Conservation (phyloP, 2,329 filamentous ascomycete species). For the Zymoseptoria crescenta region DNA sequence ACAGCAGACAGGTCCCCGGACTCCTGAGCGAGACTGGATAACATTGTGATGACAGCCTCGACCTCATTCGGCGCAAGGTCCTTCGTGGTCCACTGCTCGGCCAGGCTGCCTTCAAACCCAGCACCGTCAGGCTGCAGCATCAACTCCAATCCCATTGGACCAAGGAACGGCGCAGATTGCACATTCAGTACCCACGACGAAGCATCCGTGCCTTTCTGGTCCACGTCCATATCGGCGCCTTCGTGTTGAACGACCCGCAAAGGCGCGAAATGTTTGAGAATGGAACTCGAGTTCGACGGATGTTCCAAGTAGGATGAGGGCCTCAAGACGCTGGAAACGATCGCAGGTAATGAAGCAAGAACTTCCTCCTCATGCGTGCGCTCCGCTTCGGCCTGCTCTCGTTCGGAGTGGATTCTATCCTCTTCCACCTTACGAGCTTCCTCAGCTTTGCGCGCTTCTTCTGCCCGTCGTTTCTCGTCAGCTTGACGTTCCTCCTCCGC, state of each 20-base stretch:
- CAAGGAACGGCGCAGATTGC: constrained; percentile 26
- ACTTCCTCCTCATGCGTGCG: constrained; percentile 14
- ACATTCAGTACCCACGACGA: constrained; percentile 24
- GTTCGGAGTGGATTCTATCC: constrained; percentile 9
- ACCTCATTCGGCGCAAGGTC: constrained; percentile 8
- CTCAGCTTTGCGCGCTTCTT: constrained; percentile 17
- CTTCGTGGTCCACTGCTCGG: constrained; percentile 18
- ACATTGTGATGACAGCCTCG: constrained; percentile 8
- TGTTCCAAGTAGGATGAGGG: constrained; percentile 10
- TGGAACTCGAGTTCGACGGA: constrained; percentile 8
- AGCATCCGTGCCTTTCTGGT: constrained; percentile 6
- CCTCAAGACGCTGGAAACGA: constrained; percentile 17
- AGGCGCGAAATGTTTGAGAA: constrained; percentile 19
- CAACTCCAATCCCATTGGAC: constrained; percentile 22
- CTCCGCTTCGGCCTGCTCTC: constrained; percentile 17
- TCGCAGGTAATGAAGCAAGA: constrained; percentile 18
- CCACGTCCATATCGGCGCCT: constrained; percentile 1
- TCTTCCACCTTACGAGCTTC: constrained; percentile 11
- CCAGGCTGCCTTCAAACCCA: constrained; percentile 16
- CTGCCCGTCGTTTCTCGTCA: constrained; percentile 14
- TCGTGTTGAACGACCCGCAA: constrained; percentile 19
- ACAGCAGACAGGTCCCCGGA: constrained; percentile 1
- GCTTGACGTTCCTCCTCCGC: constrained; percentile 17
- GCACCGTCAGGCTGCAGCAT: constrained; percentile 17
- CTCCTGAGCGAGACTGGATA: not conserved